These are phyloP conservation scores for Candida anglica DNA, from an alignment of 805 yeast species.

Conservation along the genomic window DNA sequence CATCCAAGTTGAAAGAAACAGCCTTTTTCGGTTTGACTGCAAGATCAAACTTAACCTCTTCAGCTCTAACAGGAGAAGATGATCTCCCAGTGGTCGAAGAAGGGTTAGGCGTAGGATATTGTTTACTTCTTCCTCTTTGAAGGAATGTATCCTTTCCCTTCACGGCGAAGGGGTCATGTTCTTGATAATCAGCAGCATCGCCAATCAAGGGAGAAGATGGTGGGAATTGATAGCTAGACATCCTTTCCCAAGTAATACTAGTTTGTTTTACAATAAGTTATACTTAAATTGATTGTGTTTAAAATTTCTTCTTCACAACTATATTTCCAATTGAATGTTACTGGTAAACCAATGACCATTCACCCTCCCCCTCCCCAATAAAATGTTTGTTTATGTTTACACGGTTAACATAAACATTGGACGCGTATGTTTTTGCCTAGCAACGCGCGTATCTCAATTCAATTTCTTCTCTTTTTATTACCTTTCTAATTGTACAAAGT, in stretches of 20 bases:
- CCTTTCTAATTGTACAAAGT: too few relatives aligned
- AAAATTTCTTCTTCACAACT: background rate
- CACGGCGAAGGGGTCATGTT: constrained; percentile 9
- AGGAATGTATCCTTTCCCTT: constrained; percentile 4
- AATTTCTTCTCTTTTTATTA: too few relatives aligned
- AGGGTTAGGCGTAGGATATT: constrained; percentile 72
- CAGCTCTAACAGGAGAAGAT: constrained; percentile 31
- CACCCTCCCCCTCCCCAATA: too few relatives aligned
- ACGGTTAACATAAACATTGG: too few relatives aligned
- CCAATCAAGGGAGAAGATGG: constrained; percentile 48
- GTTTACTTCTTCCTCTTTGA: constrained; percentile 15
- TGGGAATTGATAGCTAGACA: constrained; percentile 37
- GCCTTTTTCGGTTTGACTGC: constrained; percentile 6
- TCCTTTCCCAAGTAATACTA: background rate
- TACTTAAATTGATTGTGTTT: too few relatives aligned
- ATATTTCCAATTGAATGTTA: background rate
- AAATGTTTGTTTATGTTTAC: too few relatives aligned
- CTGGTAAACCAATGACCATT: too few relatives aligned
- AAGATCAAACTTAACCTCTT: constrained; percentile 2
- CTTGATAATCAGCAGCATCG: constrained; percentile 16
- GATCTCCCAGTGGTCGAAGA: constrained; percentile 45
- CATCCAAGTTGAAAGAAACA: constrained; percentile 8
- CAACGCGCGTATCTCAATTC: too few relatives aligned
- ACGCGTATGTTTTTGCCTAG: too few relatives aligned
- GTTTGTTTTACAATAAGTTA: too few relatives aligned